These are phyloP conservation scores for Parmales sp. DNA, from an alignment of 108 stramenopile species.

Conservation along the genomic window DNA sequence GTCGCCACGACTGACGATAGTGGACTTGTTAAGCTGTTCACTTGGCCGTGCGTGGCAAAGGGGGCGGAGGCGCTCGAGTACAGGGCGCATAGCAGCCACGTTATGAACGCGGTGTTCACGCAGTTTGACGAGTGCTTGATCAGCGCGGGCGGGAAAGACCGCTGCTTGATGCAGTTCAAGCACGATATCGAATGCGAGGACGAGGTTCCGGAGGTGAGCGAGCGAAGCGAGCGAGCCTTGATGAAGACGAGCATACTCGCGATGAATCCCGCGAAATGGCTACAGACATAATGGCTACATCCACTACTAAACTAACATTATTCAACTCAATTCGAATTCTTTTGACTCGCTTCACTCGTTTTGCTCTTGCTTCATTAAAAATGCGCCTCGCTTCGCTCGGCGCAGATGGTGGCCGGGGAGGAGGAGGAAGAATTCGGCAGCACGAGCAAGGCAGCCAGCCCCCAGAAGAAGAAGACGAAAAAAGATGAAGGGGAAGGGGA, in stretches of 20 bases:
- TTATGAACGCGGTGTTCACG: conserved; percentile 26
- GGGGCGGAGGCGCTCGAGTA: background rate
- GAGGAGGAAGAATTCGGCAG: background rate
- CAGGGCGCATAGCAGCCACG: conserved; percentile 26
- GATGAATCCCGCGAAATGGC: too few species aligned
- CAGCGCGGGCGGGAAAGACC: conserved; percentile 22
- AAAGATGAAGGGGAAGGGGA: too few species aligned
- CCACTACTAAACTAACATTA: too few species aligned
- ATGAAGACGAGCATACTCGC: too few species aligned
- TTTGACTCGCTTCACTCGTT: too few species aligned
- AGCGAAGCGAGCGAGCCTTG: background rate
- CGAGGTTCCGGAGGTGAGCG: background rate
- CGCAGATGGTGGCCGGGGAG: background rate
- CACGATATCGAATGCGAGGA: background rate
- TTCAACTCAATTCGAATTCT: too few species aligned
- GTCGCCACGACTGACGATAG: conserved; percentile 27
- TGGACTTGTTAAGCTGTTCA: conserved; percentile 23
- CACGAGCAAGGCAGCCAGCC: background rate
- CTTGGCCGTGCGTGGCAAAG: conserved; percentile 17
- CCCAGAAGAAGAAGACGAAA: conserved; percentile 5
- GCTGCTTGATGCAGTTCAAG: conserved; percentile 20
- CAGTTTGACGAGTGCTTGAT: conserved; percentile 15
- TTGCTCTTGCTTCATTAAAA: too few species aligned
- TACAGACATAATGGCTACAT: too few species aligned
- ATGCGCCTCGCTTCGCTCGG: too few species aligned